Evolutionary conservation across 2,329 filamentous ascomycete genomes (phyloP), one percentile per base, ranked within the genome.

Genomic region (Arthrobotrys iridis): DNA sequence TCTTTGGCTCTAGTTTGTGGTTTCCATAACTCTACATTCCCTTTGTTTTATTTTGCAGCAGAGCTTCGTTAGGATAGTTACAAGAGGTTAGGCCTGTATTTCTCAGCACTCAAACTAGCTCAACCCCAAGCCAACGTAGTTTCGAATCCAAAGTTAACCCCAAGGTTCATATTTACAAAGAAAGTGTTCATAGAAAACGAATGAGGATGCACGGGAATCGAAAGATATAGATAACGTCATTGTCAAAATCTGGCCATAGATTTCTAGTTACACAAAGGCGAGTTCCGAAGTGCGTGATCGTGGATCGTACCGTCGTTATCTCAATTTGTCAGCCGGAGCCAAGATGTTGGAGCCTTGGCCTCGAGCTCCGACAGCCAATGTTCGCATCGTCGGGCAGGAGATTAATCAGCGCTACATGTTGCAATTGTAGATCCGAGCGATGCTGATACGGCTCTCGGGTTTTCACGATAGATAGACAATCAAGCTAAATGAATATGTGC

Each of bases 321-420:
- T 20, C 18, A 30, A 20, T 62, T 62, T 35, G 58, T 46, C 41
- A 33, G 40, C n/a, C 58, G 40, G n/a, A 24, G 28, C 24, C 35
- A 62, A 48, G 15, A 13, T 22, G n/a, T 13, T 35, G 30, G 5
- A 26, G 20, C 55, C 37, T 43, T 13, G 13, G 2, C 20, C 20
- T 3, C 20, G 55, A 37, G 50, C 30, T 55, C 50, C 24, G 30
- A 24, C 30, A 37, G 18, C n/a, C n/a, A n/a, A n/a, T n/a, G 50
- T 55, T 55, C n/a, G 50, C 50, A 55, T 55, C 50, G 50, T 55
- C n/a, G n/a, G n/a, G n/a, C n/a, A n/a, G n/a, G 50, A 55, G 50
- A 55, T 55, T 55, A 37, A 55, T 55, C 50, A 55, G 50, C 48
- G n/a, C n/a, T n/a, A n/a, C n/a, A n/a, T n/a, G n/a, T n/a, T n/a